These are phyloP conservation scores for Sordaria brevicollis DNA, from an alignment of 495 filamentous ascomycete genomes.

Conservation along the genomic window DNA sequence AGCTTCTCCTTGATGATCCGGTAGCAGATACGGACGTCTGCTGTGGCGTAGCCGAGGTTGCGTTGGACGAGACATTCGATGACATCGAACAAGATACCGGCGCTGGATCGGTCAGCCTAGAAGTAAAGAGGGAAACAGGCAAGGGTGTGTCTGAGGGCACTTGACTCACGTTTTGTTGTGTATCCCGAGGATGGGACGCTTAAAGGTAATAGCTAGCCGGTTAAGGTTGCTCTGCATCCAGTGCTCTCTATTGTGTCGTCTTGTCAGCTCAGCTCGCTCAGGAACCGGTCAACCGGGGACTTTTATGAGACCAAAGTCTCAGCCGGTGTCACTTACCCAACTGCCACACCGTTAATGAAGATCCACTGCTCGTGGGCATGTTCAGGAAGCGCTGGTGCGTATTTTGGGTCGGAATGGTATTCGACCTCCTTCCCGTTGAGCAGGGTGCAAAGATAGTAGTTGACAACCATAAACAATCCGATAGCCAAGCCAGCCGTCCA, in stretches of 20 bases:
- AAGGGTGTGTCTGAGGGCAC: neutral
- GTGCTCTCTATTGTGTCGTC: constrained; percentile 28
- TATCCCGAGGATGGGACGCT: constrained; percentile 65
- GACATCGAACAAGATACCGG: constrained; percentile 63
- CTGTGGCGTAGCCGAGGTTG: constrained; percentile 61
- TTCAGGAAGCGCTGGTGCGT: constrained; percentile 28
- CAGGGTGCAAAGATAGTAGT: constrained; percentile 37
- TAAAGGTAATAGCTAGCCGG: constrained; percentile 62
- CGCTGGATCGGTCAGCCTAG: constrained; percentile 5
- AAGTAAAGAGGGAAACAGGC: neutral
- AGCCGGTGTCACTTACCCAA: constrained; percentile 34
- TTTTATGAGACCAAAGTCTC: neutral
- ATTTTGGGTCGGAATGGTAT: constrained; percentile 32
- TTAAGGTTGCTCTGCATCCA: constrained; percentile 63
- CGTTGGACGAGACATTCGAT: constrained; percentile 70
- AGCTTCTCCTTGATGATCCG: constrained; percentile 48
- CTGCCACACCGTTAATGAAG: constrained; percentile 61
- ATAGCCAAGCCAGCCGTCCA: constrained; percentile 35
- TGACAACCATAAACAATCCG: constrained; percentile 30
- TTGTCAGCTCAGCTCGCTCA: constrained; percentile 2
- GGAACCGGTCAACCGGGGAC: neutral
- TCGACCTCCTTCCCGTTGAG: constrained; percentile 38
- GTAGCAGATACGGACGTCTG: constrained; percentile 51
- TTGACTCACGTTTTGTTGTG: constrained; percentile 58
- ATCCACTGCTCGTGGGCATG: constrained; percentile 59